Percentiles rank a stretch among this genome's conserved stretches.
Conservation (phyloP, 1,139 yeast species). For the Candida glucosophila region DNA sequence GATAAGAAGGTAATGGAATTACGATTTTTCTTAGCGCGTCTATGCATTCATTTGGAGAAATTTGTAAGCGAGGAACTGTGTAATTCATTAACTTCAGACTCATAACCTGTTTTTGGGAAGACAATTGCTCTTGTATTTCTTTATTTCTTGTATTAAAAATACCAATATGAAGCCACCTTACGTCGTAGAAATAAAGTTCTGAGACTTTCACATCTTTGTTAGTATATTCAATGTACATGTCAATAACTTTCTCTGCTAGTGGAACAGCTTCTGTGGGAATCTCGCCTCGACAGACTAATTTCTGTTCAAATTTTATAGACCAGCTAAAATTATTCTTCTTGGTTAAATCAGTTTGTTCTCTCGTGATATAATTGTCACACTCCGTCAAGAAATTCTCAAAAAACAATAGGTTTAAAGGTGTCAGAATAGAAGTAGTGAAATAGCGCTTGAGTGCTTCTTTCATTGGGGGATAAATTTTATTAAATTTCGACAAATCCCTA, state of each 20-base stretch:
- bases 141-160: no score
- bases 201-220: conserved; percentile 35
- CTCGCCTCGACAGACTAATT: conserved; percentile 54
- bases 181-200: conserved; percentile 57
- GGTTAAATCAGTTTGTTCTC: conserved; percentile 18
- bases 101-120: no score
- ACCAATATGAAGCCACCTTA: conserved; percentile 58
- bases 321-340: conserved; percentile 21
- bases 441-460: conserved; percentile 46
- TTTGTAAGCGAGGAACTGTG: conserved; percentile 15
- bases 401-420: conserved; percentile 49
- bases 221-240: conserved; percentile 23
- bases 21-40: conserved; percentile 41
- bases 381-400: conserved; percentile 61
- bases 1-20: conserved; percentile 7
- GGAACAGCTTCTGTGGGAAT: conserved; percentile 39
- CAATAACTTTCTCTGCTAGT: conserved; percentile 23
- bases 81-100: conserved; percentile 2
- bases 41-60: conserved; percentile 18
- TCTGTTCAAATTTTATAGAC: conserved; percentile 50
- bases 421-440: conserved; percentile 42
- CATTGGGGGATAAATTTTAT: conserved; percentile 43
- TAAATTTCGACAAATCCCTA: conserved; percentile 30
- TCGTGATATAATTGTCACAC: conserved; percentile 26
- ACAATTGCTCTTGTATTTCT: no score